A percentile compares a stretch with the other conserved stretches of the same genome.
Evolutionary conservation across 2,329 filamentous ascomycete genomes (phyloP).

Genomic region (Exophiala xenobiotica): DNA sequence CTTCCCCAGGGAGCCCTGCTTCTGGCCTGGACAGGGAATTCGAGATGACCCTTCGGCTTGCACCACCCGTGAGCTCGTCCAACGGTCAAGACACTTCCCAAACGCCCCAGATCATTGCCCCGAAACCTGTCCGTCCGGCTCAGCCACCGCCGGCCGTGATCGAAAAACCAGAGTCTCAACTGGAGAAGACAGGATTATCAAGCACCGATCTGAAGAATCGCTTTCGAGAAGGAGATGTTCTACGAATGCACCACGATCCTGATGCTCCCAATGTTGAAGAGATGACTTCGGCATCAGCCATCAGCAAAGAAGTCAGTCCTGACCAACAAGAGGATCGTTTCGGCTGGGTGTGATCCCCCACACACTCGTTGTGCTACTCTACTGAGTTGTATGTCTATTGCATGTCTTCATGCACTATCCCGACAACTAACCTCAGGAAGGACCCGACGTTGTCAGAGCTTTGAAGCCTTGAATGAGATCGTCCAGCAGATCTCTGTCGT

Average conservation of each 20-base stretch:
- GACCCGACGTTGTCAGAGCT: slow-evolving; percentile 43
- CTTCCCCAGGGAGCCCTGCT: slow-evolving; percentile 1
- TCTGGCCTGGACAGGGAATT: slow-evolving; percentile 27
- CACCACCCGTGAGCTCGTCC: slow-evolving; percentile 8
- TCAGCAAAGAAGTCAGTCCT: background rate
- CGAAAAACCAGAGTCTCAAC: slow-evolving; percentile 8
- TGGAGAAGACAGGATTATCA: slow-evolving; percentile 5
- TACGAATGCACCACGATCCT: slow-evolving; percentile 14
- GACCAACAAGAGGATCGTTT: slow-evolving; percentile 3
- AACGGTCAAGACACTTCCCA: slow-evolving; percentile 8
- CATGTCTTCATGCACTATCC: background rate
- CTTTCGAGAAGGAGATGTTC: slow-evolving; percentile 15
- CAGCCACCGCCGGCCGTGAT: slow-evolving; percentile 17
- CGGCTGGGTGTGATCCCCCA: background rate
- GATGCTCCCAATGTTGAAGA: slow-evolving; percentile 5
- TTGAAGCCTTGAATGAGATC: slow-evolving; percentile 70
- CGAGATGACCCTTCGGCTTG: slow-evolving; percentile 28
- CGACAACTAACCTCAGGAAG: too few species aligned
- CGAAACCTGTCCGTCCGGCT: slow-evolving; percentile 23
- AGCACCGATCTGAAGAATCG: slow-evolving; percentile 3
- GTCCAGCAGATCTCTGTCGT: slow-evolving; percentile 75
- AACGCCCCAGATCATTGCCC: slow-evolving; percentile 21
- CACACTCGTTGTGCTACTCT: background rate
- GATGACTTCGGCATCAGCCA: background rate
- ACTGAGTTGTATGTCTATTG: background rate